A percentile compares a stretch with the other conserved stretches of the same genome.
phyloP scores from a whole-genome alignment of 169 alveolate species.

The Plasmodium billcollinsi region DNA sequence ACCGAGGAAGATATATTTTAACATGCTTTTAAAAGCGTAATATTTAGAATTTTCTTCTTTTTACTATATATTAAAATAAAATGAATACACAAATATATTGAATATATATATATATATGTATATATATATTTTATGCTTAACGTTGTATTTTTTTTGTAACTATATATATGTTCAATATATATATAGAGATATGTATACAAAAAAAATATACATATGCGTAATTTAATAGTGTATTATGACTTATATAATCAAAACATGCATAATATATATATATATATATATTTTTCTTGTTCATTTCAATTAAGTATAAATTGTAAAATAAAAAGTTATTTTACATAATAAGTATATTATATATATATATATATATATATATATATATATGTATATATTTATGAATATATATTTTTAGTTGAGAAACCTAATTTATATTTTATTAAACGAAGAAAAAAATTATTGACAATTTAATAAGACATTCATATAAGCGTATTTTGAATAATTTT shows the following conservation, averaged over 20 bases:
- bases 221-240: neutral
- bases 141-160: neutral
- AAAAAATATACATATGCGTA: neutral
- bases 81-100: neutral
- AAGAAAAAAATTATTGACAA: no score
- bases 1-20: constrained; percentile 44
- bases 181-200: neutral
- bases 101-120: neutral
- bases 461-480: no score
- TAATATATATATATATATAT: neutral
- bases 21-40: constrained; percentile 15
- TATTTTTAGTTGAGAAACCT: no score
- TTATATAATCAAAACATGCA: neutral
- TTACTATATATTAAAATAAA: neutral
- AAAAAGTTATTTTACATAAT: neutral
- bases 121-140: constrained; percentile 5
- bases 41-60: neutral
- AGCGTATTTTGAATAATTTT: no score
- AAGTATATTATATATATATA: neutral
- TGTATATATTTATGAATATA: no score
- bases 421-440: no score
- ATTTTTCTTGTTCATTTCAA: neutral
- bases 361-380: no score
- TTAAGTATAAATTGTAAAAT: no score
- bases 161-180: neutral